Evolutionary conservation across 2,329 filamentous ascomycete species (phyloP).

Genomic region (Verticillium longisporum): DNA sequence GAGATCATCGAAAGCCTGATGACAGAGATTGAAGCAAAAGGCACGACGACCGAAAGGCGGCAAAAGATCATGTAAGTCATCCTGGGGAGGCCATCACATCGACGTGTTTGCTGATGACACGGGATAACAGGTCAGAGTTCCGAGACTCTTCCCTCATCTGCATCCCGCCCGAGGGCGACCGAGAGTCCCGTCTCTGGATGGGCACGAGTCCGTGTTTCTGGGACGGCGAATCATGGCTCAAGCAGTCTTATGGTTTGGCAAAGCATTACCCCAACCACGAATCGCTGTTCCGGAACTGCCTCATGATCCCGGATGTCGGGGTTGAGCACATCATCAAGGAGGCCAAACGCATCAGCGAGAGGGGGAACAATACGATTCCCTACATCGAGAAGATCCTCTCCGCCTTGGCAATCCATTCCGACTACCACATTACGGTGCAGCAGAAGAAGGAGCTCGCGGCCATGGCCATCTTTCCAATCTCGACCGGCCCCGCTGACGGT

Average conservation of each 20-base stretch:
- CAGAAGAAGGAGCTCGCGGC: not conserved
- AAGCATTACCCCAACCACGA: conserved; percentile 3
- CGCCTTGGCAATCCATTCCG: not conserved
- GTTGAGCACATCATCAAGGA: conserved; percentile 4
- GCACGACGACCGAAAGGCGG: not conserved
- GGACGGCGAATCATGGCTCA: conserved; percentile 5
- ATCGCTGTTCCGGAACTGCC: conserved; percentile 1
- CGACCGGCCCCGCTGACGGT: not conserved
- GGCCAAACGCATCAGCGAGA: not conserved
- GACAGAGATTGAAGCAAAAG: not conserved
- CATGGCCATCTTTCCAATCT: conserved; percentile 1
- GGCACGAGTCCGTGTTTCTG: conserved; percentile 2
- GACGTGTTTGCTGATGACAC: not conserved
- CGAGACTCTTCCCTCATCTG: not conserved
- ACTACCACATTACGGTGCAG: not conserved
- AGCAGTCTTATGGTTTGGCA: conserved; percentile 1
- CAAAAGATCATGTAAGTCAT: not conserved
- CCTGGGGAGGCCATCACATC: not conserved
- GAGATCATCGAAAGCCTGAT: not conserved
- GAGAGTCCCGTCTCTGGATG: not conserved
- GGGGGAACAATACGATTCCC: not conserved
- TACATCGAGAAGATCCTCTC: conserved; percentile 1
- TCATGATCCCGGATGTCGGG: not conserved
- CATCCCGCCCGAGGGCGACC: not conserved
- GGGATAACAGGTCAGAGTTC: not conserved